Conservation (phyloP, 768 basidiomycete species). For the Artomyces pyxidatus region DNA sequence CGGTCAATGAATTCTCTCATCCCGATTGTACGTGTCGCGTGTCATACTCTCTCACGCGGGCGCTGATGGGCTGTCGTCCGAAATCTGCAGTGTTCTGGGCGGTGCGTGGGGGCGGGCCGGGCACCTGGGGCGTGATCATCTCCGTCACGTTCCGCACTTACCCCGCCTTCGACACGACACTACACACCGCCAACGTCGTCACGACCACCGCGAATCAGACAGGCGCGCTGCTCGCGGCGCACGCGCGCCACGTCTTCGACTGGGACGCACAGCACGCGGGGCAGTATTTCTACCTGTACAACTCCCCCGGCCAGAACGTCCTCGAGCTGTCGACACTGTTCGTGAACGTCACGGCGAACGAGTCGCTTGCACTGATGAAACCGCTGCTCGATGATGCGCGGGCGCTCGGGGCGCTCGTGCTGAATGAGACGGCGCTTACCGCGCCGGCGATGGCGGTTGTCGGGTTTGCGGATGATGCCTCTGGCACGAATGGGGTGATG, state of each 20-base stretch:
- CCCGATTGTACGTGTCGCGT: neutral
- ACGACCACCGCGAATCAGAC: constrained; percentile 15
- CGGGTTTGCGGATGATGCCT: constrained; percentile 4
- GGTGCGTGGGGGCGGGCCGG: constrained; percentile 15
- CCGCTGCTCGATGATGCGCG: neutral
- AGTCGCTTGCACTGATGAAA: neutral
- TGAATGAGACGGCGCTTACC: neutral
- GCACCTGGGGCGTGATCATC: constrained; percentile 31
- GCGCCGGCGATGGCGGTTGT: constrained; percentile 1
- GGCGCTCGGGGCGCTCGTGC: neutral
- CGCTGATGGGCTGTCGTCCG: too few relatives aligned
- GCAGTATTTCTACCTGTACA: constrained; percentile 3
- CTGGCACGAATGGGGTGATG: constrained; percentile 7
- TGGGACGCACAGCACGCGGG: constrained; percentile 22
- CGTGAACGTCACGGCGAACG: neutral
- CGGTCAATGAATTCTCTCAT: constrained; percentile 6
- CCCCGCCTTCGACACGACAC: constrained; percentile 26
- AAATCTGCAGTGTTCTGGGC: neutral
- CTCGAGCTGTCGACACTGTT: constrained; percentile 25
- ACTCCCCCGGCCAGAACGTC: neutral
- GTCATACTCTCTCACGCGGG: too few relatives aligned
- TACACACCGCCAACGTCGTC: constrained; percentile 15
- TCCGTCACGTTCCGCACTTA: constrained; percentile 28
- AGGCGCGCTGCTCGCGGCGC: constrained; percentile 21
- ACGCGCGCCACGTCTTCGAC: constrained; percentile 29